Conservation (phyloP, 2,329 filamentous ascomycete species). For the Curvularia eragrostidis region DNA sequence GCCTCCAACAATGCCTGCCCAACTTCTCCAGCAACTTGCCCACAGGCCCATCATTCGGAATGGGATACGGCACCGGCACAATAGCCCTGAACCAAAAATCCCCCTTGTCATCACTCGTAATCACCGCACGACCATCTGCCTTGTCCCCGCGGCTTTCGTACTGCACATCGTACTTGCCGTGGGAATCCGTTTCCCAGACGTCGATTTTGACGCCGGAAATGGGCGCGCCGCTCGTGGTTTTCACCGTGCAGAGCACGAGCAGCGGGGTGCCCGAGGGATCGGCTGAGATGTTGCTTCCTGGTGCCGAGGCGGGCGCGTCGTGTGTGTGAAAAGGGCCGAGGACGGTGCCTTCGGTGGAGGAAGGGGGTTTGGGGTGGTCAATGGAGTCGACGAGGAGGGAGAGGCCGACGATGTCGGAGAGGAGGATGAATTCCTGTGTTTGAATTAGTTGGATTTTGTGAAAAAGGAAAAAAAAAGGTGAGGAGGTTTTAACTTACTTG, state of each 20-base stretch:
- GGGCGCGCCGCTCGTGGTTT: conserved; percentile 68
- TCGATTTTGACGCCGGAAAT: conserved; percentile 74
- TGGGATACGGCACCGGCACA: conserved; percentile 83
- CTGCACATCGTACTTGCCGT: conserved; percentile 84
- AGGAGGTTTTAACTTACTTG: conserved; percentile 60
- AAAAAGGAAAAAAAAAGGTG: too few species aligned
- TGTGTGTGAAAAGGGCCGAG: conserved; percentile 85
- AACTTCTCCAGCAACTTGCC: conserved; percentile 51
- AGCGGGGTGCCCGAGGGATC: conserved; percentile 73
- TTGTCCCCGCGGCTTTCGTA: conserved; percentile 64
- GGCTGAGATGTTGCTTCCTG: conserved; percentile 69
- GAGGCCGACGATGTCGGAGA: conserved; percentile 79
- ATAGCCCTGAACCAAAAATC: conserved; percentile 86
- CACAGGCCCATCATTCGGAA: conserved; percentile 79
- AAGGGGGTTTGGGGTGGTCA: conserved; percentile 78
- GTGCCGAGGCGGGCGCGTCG: conserved; percentile 66
- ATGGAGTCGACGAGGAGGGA: conserved; percentile 82
- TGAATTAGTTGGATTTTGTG: neutral
- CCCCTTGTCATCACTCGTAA: conserved; percentile 73
- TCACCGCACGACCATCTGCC: conserved; percentile 75
- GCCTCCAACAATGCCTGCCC: conserved; percentile 46
- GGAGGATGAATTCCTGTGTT: conserved; percentile 76
- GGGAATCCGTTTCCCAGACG: conserved; percentile 84
- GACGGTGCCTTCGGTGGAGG: conserved; percentile 77
- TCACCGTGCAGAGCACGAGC: conserved; percentile 75